Evolutionary conservation across 2,329 filamentous ascomycete genomes (phyloP), one percentile per base, ranked within the genome.

Genomic region (Monilinia laxa): DNA sequence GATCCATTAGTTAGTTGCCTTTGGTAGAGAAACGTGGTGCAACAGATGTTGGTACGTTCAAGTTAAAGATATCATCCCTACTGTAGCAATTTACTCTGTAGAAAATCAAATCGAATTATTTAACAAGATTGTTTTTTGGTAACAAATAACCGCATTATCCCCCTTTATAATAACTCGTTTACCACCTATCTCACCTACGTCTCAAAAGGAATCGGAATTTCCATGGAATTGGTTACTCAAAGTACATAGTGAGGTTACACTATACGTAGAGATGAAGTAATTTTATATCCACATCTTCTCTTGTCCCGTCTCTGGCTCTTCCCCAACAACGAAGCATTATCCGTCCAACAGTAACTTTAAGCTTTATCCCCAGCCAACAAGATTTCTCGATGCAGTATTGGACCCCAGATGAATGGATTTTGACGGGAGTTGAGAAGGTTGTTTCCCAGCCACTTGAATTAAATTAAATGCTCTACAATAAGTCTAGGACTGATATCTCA

Each of bases 251-350:
- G 23, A 14, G 40, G 57, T 35, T 7, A n/a, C 23, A 42, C 49
- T 38, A 51, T 45, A 49, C 35, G 11, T 20, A 23, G 57, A 60
- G 45, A 60, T 64, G 23, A 60, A 20, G 35, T 42, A 53, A 65
- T 65, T 65, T 65, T 60, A 60, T 65, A 65, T 65, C 35, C 55
- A 53, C 25, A n/a, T 51, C 62, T 49, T 58, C 18, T 60, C 20
- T 60, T 20, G 28, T 20, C 35, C 42, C 53, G 31, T 35, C 23
- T 57, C 51, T n/a, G 38, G 20, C 40, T 45, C 23, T n/a, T 53
- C 60, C 35, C 38, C 38, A 56, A 45, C 23, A 45, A 10, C 14
- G 12, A 35, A 45, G 14, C 45, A 35, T 31, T 35, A n/a, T 38
- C 20, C 52, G 7, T 35, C 31, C 31, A 52, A 64, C 28, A 64